Conservation (phyloP, 345 rosid species). For the Bruguiera parviflora region DNA sequence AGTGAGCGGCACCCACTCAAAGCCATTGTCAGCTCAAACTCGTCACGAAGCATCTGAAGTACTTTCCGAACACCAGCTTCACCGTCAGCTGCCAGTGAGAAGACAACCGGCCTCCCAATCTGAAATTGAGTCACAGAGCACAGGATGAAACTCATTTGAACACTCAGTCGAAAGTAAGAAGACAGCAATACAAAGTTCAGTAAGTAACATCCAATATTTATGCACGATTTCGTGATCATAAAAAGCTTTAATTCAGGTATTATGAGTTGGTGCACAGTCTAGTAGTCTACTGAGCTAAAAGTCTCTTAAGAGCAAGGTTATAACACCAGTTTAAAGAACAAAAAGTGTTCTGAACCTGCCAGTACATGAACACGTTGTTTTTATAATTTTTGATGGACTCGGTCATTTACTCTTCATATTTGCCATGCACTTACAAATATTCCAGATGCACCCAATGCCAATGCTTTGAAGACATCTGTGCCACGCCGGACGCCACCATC, state of each 20-base stretch:
- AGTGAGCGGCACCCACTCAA: constrained; percentile 81
- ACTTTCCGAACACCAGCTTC: constrained; percentile 71
- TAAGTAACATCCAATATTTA: too few relatives aligned
- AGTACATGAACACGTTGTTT: neutral
- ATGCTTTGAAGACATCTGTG: constrained; percentile 95
- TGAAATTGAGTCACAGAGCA: constrained; percentile 19
- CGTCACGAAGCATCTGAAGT: constrained; percentile 71
- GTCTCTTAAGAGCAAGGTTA: too few relatives aligned
- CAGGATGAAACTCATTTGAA: neutral
- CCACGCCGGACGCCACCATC: constrained; percentile 98
- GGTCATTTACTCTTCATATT: neutral
- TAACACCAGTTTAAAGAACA: too few relatives aligned
- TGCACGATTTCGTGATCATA: too few relatives aligned
- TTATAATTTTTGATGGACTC: neutral
- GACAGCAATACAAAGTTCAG: too few relatives aligned
- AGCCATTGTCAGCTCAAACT: constrained; percentile 90
- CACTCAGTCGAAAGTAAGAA: neutral
- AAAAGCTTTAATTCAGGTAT: neutral
- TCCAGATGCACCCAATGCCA: constrained; percentile 99
- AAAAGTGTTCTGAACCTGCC: too few relatives aligned
- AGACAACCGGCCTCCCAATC: constrained; percentile 89
- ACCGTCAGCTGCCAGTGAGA: constrained; percentile 78
- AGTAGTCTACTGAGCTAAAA: neutral
- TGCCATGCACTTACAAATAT: constrained; percentile 61
- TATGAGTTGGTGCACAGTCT: neutral